Conservation (phyloP, 805 yeast species). For the Cyberlindnera saturnus region DNA sequence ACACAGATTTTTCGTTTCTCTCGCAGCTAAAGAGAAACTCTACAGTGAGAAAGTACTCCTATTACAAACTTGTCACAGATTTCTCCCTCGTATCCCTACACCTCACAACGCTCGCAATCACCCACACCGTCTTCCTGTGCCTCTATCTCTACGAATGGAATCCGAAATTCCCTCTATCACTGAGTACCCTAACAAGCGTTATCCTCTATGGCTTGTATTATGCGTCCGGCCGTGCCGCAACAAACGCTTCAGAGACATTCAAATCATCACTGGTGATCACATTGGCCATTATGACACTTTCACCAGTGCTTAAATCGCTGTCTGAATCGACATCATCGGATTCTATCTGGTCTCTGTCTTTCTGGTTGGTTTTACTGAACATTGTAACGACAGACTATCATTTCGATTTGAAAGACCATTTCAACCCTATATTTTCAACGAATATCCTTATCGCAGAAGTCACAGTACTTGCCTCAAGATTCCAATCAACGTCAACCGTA, state of each 20-base stretch:
- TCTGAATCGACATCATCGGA: conserved; percentile 88
- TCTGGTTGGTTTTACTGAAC: conserved; percentile 70
- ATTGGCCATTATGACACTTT: conserved; percentile 65
- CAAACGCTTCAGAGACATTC: conserved; percentile 21
- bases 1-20: conserved; percentile 77
- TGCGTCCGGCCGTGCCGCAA: neutral
- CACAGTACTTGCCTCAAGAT: conserved; percentile 84
- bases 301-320: conserved; percentile 86
- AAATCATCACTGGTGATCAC: conserved; percentile 68
- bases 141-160: conserved; percentile 46
- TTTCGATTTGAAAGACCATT: conserved; percentile 31
- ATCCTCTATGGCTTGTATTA: conserved; percentile 7
- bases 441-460: conserved; percentile 82
- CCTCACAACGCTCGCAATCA: conserved; percentile 54
- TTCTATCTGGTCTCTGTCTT: conserved; percentile 89
- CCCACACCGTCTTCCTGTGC: conserved; percentile 64
- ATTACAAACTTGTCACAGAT: conserved; percentile 59
- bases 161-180: conserved; percentile 36
- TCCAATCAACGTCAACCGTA: conserved; percentile 66
- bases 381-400: conserved; percentile 65
- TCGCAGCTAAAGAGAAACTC: conserved; percentile 73
- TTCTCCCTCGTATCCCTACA: conserved; percentile 64
- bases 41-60: conserved; percentile 63
- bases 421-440: conserved; percentile 59
- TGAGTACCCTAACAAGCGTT: conserved; percentile 4